Evolutionary conservation across 208 protist species (phyloP).

Genomic region (Crithidia sp.): DNA sequence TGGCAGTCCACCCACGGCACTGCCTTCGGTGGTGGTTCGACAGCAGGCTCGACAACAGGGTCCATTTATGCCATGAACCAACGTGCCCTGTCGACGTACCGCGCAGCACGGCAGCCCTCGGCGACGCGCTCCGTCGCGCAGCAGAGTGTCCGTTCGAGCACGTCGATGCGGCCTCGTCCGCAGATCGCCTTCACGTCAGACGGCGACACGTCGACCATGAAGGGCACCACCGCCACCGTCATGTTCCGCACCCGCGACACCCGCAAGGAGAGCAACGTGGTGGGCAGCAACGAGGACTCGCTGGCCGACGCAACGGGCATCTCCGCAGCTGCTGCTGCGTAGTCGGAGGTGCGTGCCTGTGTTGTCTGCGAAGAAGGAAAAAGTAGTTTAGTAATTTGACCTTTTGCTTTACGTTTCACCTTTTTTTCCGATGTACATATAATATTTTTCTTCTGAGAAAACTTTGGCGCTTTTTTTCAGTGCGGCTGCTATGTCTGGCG

Average conservation of each 20-base stretch:
- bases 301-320: neutral
- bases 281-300: neutral
- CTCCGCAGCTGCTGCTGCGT: neutral
- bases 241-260: conserved; percentile 38
- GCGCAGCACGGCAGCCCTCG: conserved; percentile 9
- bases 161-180: conserved; percentile 51
- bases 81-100: conserved; percentile 13
- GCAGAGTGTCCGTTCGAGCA: conserved; percentile 41
- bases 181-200: conserved; percentile 54
- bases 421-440: neutral
- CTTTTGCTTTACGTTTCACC: neutral
- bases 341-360: neutral
- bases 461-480: neutral
- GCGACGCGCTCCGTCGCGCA: conserved; percentile 39
- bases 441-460: too few species aligned
- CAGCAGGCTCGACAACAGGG: neutral
- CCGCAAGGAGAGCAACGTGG: neutral
- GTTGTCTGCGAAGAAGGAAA: too few species aligned
- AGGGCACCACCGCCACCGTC: conserved; percentile 71
- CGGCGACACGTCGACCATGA: conserved; percentile 46
- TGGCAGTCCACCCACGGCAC: neutral
- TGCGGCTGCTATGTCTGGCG: neutral
- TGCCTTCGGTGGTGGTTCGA: neutral
- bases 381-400: too few species aligned
- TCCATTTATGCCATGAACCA: conserved; percentile 6